A percentile compares a stretch with the other conserved stretches of the same genome.
Evolutionary conservation across 768 basidiomycete genomes (phyloP).

Genomic region (Collybia sp.): DNA sequence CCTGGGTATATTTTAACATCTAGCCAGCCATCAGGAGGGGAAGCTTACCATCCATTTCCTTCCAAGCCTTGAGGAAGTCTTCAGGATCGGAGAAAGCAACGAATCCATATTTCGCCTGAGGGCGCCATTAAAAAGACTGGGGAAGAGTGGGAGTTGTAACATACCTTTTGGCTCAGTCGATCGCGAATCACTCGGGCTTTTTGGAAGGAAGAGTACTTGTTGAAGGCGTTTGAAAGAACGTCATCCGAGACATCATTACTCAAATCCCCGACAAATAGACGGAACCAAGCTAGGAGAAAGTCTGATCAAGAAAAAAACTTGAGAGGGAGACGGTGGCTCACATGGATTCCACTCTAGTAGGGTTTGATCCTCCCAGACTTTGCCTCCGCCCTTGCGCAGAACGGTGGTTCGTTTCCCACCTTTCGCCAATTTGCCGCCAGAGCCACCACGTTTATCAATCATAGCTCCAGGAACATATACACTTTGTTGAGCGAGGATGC

Average conservation of each 20-base stretch:
- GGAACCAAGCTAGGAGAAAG: constrained; percentile 78
- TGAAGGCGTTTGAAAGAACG: constrained; percentile 88
- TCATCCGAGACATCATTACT: constrained; percentile 99
- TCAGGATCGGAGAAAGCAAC: constrained; percentile 98
- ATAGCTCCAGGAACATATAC: constrained; percentile 91
- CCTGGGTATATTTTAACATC: constrained; percentile 33
- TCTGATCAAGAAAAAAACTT: constrained; percentile 3
- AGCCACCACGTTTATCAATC: constrained; percentile 83
- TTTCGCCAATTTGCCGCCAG: constrained; percentile 82
- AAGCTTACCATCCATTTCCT: constrained; percentile 93
- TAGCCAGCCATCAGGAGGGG: not conserved
- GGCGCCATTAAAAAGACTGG: constrained; percentile 4
- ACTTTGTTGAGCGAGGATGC: constrained; percentile 85
- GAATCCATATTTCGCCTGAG: constrained; percentile 92
- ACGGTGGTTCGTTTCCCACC: constrained; percentile 93
- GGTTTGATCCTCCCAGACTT: constrained; percentile 98
- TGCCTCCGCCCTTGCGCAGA: constrained; percentile 90
- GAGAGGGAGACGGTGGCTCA: constrained; percentile 34
- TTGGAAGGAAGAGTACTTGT: constrained; percentile 87
- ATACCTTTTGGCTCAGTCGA: constrained; percentile 87
- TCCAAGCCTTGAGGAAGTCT: constrained; percentile 98
- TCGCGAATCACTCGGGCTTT: constrained; percentile 96
- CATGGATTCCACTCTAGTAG: constrained; percentile 97
- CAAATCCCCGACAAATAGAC: constrained; percentile 95
- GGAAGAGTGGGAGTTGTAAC: constrained; percentile 5